These are phyloP conservation scores for Verticillium nonalfalfae DNA, from an alignment of 2,329 filamentous ascomycete species.

Conservation along the genomic window DNA sequence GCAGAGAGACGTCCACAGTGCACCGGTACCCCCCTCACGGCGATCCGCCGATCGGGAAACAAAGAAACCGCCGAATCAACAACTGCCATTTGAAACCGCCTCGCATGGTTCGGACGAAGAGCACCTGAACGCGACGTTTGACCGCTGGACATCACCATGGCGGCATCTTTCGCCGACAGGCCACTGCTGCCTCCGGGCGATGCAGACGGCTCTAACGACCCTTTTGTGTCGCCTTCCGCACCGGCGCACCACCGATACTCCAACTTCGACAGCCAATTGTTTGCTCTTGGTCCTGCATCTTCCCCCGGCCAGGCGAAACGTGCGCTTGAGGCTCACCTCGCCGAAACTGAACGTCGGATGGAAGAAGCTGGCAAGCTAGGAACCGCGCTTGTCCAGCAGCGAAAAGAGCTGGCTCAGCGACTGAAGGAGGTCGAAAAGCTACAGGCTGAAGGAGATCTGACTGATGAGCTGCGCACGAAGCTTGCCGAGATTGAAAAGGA, in stretches of 20 bases:
- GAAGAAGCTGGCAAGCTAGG: slow-evolving; percentile 88
- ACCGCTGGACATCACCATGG: background rate
- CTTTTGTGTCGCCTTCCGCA: slow-evolving; percentile 47
- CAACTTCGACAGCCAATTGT: slow-evolving; percentile 73
- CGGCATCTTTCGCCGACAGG: slow-evolving; percentile 36
- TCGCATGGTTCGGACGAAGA: background rate
- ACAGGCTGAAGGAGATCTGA: slow-evolving; percentile 70
- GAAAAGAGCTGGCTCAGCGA: slow-evolving; percentile 73
- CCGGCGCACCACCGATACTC: slow-evolving; percentile 64
- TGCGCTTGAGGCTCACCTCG: slow-evolving; percentile 83
- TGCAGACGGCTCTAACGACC: slow-evolving; percentile 38
- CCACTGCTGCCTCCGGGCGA: slow-evolving; percentile 31
- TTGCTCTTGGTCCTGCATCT: slow-evolving; percentile 66
- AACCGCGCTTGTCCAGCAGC: slow-evolving; percentile 80
- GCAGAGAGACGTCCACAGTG: too few species aligned
- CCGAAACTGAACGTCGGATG: slow-evolving; percentile 85
- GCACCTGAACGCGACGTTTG: background rate
- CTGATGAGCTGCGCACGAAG: slow-evolving; percentile 74
- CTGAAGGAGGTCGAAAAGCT: slow-evolving; percentile 79
- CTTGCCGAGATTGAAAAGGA: slow-evolving; percentile 86
- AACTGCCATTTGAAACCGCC: background rate
- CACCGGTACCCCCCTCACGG: background rate
- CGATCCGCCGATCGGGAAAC: background rate
- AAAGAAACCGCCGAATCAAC: background rate
- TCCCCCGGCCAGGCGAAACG: slow-evolving; percentile 85